Conservation (phyloP, 1,139 yeast genomes). For the Yamadazyma dushanensis region DNA sequence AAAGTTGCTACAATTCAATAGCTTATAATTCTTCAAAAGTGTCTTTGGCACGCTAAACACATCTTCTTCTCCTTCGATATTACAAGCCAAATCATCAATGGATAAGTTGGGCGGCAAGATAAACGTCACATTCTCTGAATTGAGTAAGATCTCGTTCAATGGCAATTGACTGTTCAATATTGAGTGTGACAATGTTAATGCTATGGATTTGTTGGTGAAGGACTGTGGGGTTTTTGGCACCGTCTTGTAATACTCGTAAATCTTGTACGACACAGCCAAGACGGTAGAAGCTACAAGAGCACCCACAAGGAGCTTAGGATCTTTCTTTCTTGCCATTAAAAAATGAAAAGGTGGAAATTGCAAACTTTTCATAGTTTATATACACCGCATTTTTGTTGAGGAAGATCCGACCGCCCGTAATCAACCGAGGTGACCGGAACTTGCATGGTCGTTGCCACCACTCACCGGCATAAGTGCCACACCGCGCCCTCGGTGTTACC, state of each 20-base stretch:
- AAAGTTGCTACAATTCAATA: slow-evolving; percentile 42
- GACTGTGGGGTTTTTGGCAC: slow-evolving; percentile 13
- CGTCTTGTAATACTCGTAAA: slow-evolving; percentile 25
- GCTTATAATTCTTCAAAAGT: slow-evolving; percentile 36
- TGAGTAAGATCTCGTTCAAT: slow-evolving; percentile 38
- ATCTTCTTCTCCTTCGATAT: slow-evolving; percentile 7
- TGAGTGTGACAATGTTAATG: slow-evolving; percentile 45
- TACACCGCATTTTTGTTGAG: slow-evolving; percentile 1
- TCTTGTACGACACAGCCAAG: slow-evolving; percentile 35
- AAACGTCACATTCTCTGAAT: slow-evolving; percentile 44
- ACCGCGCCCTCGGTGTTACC: neutral
- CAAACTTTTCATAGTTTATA: too few relatives aligned
- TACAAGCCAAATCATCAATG: slow-evolving; percentile 37
- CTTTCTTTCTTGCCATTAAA: slow-evolving; percentile 19
- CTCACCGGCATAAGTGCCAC: neutral
- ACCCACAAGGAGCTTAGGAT: slow-evolving; percentile 34
- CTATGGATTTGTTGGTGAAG: slow-evolving; percentile 38
- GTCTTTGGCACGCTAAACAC: slow-evolving; percentile 19
- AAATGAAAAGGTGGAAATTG: neutral
- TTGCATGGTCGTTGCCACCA: neutral
- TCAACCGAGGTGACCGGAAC: neutral
- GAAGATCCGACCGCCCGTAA: slow-evolving; percentile 2
- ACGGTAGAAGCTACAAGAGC: slow-evolving; percentile 41
- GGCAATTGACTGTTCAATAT: slow-evolving; percentile 42
- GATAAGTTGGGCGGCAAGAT: slow-evolving; percentile 48